phyloP scores from a whole-genome alignment of 2,329 filamentous ascomycete genomes.

The Penicillium sp. region DNA sequence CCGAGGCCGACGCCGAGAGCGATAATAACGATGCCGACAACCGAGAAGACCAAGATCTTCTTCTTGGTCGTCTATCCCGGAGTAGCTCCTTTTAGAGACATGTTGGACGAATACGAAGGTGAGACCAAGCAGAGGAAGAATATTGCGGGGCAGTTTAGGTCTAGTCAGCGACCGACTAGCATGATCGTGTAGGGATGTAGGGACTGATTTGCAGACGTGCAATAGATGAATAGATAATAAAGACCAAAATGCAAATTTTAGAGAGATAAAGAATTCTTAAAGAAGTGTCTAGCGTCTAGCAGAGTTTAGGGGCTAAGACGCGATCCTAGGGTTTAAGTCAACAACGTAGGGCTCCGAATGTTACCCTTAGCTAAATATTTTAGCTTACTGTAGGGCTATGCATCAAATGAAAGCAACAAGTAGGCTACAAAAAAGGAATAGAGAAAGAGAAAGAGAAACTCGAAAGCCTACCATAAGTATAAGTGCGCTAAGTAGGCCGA shows the following conservation, averaged over 20 bases:
- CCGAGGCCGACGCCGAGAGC: slow-evolving; percentile 54
- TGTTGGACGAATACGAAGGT: not conserved
- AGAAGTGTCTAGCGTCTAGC: not conserved
- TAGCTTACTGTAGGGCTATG: not conserved
- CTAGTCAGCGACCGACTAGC: not conserved
- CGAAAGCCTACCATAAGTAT: too few species aligned
- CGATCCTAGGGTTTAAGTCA: slow-evolving; percentile 3
- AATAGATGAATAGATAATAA: not conserved
- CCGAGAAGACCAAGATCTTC: slow-evolving; percentile 28
- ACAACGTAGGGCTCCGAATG: not conserved
- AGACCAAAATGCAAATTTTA: slow-evolving; percentile 2
- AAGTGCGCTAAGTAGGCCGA: not conserved
- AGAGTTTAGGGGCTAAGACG: slow-evolving; percentile 1
- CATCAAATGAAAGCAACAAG: not conserved
- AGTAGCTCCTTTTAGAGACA: slow-evolving; percentile 22
- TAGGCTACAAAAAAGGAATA: not conserved
- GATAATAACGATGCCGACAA: slow-evolving; percentile 34
- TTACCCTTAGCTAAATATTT: slow-evolving; percentile 1
- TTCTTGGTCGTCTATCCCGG: slow-evolving; percentile 32
- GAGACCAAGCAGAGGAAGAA: not conserved
- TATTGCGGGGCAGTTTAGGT: not conserved
- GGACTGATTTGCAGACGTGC: not conserved
- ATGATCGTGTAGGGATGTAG: not conserved
- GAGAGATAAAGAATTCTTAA: slow-evolving; percentile 17
- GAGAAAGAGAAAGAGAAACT: not conserved